Evolutionary conservation across 2,329 filamentous ascomycete species (phyloP), one percentile per base, ranked within the genome.

Genomic region (Paracoccidioides lutzii): DNA sequence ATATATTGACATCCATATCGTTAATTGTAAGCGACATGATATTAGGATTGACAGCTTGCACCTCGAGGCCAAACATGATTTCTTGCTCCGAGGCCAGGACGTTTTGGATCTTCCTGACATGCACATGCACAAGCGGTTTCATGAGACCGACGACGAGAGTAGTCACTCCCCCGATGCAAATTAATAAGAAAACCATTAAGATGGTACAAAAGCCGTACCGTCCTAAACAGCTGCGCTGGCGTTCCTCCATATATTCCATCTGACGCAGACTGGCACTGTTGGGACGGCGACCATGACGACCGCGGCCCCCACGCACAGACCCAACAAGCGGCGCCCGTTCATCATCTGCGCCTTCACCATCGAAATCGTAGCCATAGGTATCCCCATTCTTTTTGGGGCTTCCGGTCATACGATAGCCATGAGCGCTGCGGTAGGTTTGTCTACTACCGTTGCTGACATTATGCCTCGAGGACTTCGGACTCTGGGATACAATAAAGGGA

Each of bases 31-130:
- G 86, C 1, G 89, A 83, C 42, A 97, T 86, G 43, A 96, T 83
- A 63, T 97, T 98, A 0, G 91, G 90, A 67, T 98, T 98, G 63
- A 91, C 78, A 0, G 91, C 93, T 62, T 82, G 82, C 58, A 98
- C 88, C 22, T 88, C 82, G 51, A 98, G 74, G 69, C 98, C 91
- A 64, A 97, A 81, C 82, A 98, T 95, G 44, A 98, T 79, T 68
- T 97, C 90, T 69, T 95, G 88, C 69, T 95, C 88, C 63, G 88
- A 95, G 2, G 90, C 90, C 51, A 97, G 80, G 30, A 98, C 89
- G 62, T 95, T 94, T 63, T 86, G 82, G 61, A 98, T 89, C 60
- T 85, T 84, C 55, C 85, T 76, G 46, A 97, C 81, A 60, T 85
- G 78, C 57, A 97, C 87, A 60, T 87, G 82, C 32, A 82, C 80